phyloP scores from a whole-genome alignment of 495 filamentous ascomycete genomes.

The Penicillium soppii region DNA sequence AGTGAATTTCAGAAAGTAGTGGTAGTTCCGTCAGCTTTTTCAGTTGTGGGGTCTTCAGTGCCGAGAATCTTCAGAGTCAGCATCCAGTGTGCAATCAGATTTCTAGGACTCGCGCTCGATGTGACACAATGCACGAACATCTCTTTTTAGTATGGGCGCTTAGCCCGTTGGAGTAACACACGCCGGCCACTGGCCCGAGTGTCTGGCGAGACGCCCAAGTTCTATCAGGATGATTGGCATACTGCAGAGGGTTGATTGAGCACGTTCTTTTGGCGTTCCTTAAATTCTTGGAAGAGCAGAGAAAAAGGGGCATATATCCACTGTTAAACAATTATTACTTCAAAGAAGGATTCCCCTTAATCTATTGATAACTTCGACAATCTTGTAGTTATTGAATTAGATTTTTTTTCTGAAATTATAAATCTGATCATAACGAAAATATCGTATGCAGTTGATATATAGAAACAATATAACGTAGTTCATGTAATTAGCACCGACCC shows the following conservation, averaged over 20 bases:
- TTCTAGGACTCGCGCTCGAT: constrained; percentile 3
- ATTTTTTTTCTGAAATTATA: neutral
- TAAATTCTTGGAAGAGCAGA: neutral
- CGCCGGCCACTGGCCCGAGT: constrained; percentile 23
- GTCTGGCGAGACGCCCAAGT: constrained; percentile 12
- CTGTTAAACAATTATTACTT: neutral
- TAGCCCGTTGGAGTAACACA: constrained; percentile 17
- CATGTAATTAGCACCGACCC: no score
- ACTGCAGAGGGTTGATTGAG: constrained; percentile 1
- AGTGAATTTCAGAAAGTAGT: neutral
- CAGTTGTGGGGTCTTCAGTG: neutral
- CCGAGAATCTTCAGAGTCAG: neutral
- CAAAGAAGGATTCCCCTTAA: constrained; percentile 14
- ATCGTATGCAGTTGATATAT: neutral
- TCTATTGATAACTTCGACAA: constrained; percentile 5
- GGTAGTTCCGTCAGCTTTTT: neutral
- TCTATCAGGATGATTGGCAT: constrained; percentile 7
- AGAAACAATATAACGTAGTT: neutral
- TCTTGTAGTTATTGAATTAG: neutral
- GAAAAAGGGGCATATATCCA: constrained; percentile 10
- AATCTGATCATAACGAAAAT: neutral
- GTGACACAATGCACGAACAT: constrained; percentile 5
- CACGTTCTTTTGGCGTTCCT: constrained; percentile 8
- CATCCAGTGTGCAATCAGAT: neutral
- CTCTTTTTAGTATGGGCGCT: constrained; percentile 6